Base-by-base conservation (phyloP, 805 yeast genomes). In the Monosporozyma yasuniensis region DNA sequence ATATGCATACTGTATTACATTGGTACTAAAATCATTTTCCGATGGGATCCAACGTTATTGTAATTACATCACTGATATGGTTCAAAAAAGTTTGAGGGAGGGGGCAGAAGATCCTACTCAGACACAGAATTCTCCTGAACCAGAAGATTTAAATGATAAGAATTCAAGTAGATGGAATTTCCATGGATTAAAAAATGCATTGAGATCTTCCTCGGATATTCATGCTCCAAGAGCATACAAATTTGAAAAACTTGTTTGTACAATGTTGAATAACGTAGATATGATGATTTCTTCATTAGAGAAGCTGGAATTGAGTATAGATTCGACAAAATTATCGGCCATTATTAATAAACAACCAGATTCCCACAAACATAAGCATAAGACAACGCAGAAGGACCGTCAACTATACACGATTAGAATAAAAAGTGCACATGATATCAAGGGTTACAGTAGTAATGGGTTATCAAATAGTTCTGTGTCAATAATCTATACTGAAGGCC, bases 251-350 rank as follows among this genome's bases (percentile, higher is more conserved):
- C 72, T 75, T 48, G 81, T 89, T 0, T 87, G 95, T 65, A 78
- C 84, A n/a, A 80, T 84, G n/a, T 69, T 87, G 52, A 86, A 85
- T 64, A 80, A 88, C 58, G 60, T 88, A 9, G 72, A 78, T 1
- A 74, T 77, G 10, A 72, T 79, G 72, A 61, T 74, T 57, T 58
- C 67, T 1, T 77, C 77, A 49, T 56, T 80, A 9, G 68, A 75
- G 44, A 74, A 71, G 32, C 59, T 85, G 18, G 90, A 83, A 58
- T 76, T 72, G 1, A 60, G 71, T 22, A 55, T 85, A 12, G 79
- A 83, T 49, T 80, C 89, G 0, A 89, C 84, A 50, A 50, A 60
- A 28, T 69, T 80, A 14, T 77, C 83, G 5, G 56, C 64, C 32
- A 54, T 72, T 0, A 66, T 80, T 16, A 23, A 47, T 22, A n/a